Evolutionary conservation across 495 filamentous ascomycete genomes (phyloP), one percentile per base, ranked within the genome.

Genomic region (Hypoxylon subgilvum): DNA sequence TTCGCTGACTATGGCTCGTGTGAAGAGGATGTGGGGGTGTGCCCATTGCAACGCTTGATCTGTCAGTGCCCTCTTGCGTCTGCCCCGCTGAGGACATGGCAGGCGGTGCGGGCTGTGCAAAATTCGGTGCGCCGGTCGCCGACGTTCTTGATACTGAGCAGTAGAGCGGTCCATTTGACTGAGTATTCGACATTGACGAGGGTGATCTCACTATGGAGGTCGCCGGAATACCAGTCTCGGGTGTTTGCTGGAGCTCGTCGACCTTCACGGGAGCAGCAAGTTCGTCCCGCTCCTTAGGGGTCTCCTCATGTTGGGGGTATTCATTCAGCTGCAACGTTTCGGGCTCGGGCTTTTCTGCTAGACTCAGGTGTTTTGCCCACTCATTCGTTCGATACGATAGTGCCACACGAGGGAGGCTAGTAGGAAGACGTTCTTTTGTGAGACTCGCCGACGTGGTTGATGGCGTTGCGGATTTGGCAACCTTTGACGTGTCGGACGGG

Each of bases 301-400:
- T 41, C 36, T 57, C 41, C 14, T 50, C 71, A 56, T 3, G 58
- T 0, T 65, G 50, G 2, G 61, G 39, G 23, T 74, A 69, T 54
- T 81, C 74, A 23, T 75, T 67, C 5, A 76, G 38, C 22, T 79
- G 71, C 7, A 89, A 69, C 1, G 80, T 77, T 10, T 93, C 89
- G 4, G 84, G 63, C n/a, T 89, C 86, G 18, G 91, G 92, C 3
- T 72, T 74, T 13, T 96, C 93, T 3, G 93, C 93, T 34, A 79
- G 73, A 22, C 85, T 83, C 14, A 96, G 74, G 71, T 96, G 91
- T 66, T 96, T 96, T 0, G 92, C 91, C 93, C 93, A 97, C 74
- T 97, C 92, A 61, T 96, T 96, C 4, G 92, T 97, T 39, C 93
- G 84, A 63, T 94, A 97, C 0, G 86, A 88, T 66, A 88, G 77